A percentile compares a stretch with the other conserved stretches of the same genome.
phyloP scores from a whole-genome alignment of 2,329 filamentous ascomycete species.

The Phaeosphaeria sp. region DNA sequence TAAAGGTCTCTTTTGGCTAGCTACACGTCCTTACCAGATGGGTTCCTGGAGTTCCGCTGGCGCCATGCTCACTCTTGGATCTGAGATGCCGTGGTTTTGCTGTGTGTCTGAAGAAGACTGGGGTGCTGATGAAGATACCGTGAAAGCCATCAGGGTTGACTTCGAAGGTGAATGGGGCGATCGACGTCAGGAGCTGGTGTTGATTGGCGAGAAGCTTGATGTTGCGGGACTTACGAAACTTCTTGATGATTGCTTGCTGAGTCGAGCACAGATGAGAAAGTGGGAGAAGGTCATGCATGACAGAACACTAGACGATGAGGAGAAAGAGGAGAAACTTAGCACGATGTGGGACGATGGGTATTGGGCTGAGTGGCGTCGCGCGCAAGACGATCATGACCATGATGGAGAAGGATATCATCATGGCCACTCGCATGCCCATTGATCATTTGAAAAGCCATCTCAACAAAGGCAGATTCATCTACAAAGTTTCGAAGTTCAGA shows the following conservation, averaged over 20 bases:
- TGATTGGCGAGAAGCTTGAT: constrained; percentile 73
- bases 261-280: constrained; percentile 61
- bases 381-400: constrained; percentile 40
- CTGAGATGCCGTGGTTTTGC: constrained; percentile 66
- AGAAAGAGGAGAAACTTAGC: constrained; percentile 56
- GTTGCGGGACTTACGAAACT: constrained; percentile 57
- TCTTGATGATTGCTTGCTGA: constrained; percentile 68
- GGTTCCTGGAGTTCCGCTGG: constrained; percentile 71
- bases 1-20: constrained; percentile 68
- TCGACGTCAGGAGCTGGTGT: constrained; percentile 73
- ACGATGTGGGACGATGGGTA: constrained; percentile 66
- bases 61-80: constrained; percentile 67
- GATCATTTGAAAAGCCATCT: not conserved
- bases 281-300: constrained; percentile 51
- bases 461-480: too few species aligned
- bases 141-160: constrained; percentile 57
- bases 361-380: constrained; percentile 58
- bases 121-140: constrained; percentile 58
- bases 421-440: not conserved
- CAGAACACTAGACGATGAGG: constrained; percentile 32
- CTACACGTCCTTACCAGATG: constrained; percentile 62
- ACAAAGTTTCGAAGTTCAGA: too few species aligned
- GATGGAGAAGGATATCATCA: constrained; percentile 11
- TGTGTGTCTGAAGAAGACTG: constrained; percentile 62
- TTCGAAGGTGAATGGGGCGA: constrained; percentile 68